Base-by-base conservation (phyloP, 192 early-diverging fungal genomes). In the Coemansia sp. region DNA sequence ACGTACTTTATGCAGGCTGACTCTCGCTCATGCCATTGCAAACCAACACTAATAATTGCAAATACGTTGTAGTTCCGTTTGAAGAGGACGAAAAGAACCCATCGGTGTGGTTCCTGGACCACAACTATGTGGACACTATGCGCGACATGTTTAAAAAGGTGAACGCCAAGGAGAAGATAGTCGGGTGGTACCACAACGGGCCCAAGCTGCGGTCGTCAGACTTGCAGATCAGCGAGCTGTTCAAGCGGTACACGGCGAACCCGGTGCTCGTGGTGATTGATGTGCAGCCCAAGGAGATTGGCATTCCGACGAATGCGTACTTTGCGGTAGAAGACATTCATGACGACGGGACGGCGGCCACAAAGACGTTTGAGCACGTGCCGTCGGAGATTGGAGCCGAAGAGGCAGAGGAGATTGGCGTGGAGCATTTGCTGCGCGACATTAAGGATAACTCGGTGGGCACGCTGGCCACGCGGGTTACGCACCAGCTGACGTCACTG, bases 131-230 rank as follows among this genome's bases (percentile, higher is more conserved):
- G 32, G 97, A 99, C 70, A 92, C 94, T 4, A 99, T 99, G 97
- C 94, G 95, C 62, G 96, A 98, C 60, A 99, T 99, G 97, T 99
- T 97, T 79, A 96, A 94, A 77, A 99, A 99, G 85, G 94, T 99
- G 23, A 99, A 97, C 81, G 96, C 93, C 88, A 87, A 76, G 82
- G 97, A 99, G 72, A 91, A 89, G 66, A 85, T 99, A 79, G 88
- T 99, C 69, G 97, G 97, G 43, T 99, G 97, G 97, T 99, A 99
- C 75, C 97, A 99, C 83, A 92, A 88, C 84, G 97, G 97, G 24
- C 97, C 97, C 39, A 98, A 97, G 82, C 87, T 99, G 58, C 92
- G 96, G 25, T 88, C 90, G 5, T 94, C 93, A 1, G 97, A 99
- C 80, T 72, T 99, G 60, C 92, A 97, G 75, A 99, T 99, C 86